These are phyloP conservation scores for Globisporangium echinulatum DNA, from an alignment of 352 stramenopile genomes.

Conservation along the genomic window DNA sequence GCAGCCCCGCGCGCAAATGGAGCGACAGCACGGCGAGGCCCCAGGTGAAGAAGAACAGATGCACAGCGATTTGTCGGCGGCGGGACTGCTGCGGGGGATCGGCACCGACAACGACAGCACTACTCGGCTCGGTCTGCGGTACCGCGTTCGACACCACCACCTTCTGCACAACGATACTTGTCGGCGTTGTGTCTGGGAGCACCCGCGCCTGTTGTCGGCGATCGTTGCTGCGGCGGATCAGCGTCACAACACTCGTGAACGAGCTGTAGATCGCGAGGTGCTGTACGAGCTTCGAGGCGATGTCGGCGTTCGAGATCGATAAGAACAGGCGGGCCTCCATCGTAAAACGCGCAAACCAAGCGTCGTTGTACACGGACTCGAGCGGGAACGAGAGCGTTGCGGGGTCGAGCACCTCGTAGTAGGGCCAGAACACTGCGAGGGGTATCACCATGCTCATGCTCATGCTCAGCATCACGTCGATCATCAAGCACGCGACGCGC, in stretches of 20 bases:
- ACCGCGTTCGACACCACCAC: not conserved
- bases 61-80: not conserved
- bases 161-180: not conserved
- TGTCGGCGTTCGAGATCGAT: constrained; percentile 10
- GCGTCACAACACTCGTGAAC: constrained; percentile 2
- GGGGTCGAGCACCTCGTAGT: constrained; percentile 11
- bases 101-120: not conserved
- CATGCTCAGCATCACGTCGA: constrained; percentile 16
- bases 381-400: constrained; percentile 13
- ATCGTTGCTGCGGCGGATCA: not conserved
- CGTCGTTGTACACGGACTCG: constrained; percentile 16
- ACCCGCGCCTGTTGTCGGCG: no score
- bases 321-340: constrained; percentile 21
- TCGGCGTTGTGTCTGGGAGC: no score
- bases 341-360: constrained; percentile 18
- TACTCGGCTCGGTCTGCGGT: not conserved
- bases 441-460: constrained; percentile 13
- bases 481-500: constrained; percentile 12
- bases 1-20: constrained; percentile 6
- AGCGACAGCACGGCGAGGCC: not conserved
- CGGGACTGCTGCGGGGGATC: not conserved
- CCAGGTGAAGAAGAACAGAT: constrained; percentile 8
- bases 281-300: constrained; percentile 16
- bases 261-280: constrained; percentile 19
- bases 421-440: constrained; percentile 18